These are phyloP conservation scores for Fusarium pseudocircinatum DNA, from an alignment of 2,329 filamentous ascomycete species.

Conservation along the genomic window DNA sequence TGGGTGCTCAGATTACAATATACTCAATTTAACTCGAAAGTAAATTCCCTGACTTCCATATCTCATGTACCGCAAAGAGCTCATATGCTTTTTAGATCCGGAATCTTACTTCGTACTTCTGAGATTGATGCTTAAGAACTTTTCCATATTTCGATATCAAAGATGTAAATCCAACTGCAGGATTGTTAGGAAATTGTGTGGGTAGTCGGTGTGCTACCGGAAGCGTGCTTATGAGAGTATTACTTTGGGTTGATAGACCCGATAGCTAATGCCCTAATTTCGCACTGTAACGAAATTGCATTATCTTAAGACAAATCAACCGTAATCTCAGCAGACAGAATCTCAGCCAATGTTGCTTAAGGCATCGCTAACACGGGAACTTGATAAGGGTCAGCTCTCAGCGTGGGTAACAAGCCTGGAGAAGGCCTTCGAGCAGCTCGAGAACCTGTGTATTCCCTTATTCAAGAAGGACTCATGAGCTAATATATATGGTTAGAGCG, in stretches of 20 bases:
- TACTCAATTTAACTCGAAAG: not conserved
- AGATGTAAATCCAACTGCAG: rapidly evolving
- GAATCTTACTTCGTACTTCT: too few relatives aligned
- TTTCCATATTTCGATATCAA: not conserved
- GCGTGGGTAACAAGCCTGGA: not conserved
- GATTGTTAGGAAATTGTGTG: rapidly evolving
- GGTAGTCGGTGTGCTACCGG: rapidly evolving
- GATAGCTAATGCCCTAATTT: too few relatives aligned
- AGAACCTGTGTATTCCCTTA: too few relatives aligned
- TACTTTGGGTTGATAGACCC: too few relatives aligned
- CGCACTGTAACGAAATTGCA: too few relatives aligned
- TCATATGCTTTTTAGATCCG: not conserved
- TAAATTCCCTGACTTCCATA: rapidly evolving
- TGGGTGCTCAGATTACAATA: not conserved
- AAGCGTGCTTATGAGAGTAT: not conserved
- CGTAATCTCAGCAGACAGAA: not conserved
- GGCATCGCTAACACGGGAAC: not conserved
- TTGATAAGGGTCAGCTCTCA: not conserved
- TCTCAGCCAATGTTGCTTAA: not conserved
- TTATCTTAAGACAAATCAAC: not conserved
- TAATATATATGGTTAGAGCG: not conserved
- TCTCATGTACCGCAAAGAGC: rapidly evolving
- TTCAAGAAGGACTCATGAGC: rapidly evolving
- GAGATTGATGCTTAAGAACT: not conserved
- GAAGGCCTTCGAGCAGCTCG: not conserved